phyloP scores from a whole-genome alignment of 2,329 filamentous ascomycete species.

The Pezizomycotina sp. region DNA sequence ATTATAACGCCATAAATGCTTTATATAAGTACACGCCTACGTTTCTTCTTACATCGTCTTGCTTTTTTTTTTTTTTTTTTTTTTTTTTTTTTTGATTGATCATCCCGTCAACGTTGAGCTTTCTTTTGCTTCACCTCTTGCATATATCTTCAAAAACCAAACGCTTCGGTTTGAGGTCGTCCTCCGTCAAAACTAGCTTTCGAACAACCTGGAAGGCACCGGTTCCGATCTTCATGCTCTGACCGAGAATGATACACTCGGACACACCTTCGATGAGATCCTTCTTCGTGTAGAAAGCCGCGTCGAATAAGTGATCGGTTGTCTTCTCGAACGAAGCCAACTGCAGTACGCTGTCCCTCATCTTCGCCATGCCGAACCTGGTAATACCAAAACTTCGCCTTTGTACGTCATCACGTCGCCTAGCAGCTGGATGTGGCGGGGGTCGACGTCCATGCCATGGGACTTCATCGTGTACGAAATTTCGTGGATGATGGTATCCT shows the following conservation, averaged over 20 bases:
- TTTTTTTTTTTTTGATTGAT: too few species aligned
- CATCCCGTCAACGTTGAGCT: too few species aligned
- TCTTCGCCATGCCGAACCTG: conserved; percentile 87
- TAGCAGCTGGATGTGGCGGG: conserved; percentile 90
- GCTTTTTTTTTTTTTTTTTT: too few species aligned
- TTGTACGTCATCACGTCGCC: conserved; percentile 99
- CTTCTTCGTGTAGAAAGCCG: conserved; percentile 76
- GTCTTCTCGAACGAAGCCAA: conserved; percentile 96
- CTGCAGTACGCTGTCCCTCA: conserved; percentile 85
- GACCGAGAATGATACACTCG: conserved; percentile 95
- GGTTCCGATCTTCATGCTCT: conserved; percentile 80
- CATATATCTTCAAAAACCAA: conserved; percentile 55
- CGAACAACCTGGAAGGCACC: conserved; percentile 82
- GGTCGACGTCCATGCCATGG: conserved; percentile 70
- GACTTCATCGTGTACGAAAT: conserved; percentile 77
- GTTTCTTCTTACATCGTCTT: too few species aligned
- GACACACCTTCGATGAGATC: conserved; percentile 86
- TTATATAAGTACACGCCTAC: too few species aligned
- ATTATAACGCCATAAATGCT: too few species aligned
- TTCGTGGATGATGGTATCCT: conserved; percentile 64
- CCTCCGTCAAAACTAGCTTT: conserved; percentile 48
- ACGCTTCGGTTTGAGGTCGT: conserved; percentile 41
- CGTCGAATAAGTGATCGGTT: conserved; percentile 90
- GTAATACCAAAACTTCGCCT: conserved; percentile 95
- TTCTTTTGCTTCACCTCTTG: too few species aligned